Percentiles rank a stretch among this genome's conserved stretches.
Conservation (phyloP, 192 early-diverging fungal species). For the Thamnidium elegans region DNA sequence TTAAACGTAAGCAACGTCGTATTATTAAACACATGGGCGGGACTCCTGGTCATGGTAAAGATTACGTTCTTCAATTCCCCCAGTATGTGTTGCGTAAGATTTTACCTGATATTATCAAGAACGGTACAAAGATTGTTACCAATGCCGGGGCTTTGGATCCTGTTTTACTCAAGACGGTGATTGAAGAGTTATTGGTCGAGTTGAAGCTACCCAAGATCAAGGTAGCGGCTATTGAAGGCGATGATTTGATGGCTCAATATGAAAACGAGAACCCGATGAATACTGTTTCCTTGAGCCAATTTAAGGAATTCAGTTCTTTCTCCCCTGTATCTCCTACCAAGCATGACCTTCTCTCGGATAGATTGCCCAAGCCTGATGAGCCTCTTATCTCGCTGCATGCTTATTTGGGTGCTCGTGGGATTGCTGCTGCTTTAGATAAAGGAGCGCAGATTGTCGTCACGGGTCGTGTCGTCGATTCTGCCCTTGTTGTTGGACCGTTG, state of each 20-base stretch:
- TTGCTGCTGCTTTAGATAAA: slow-evolving; percentile 52
- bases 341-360: slow-evolving; percentile 38
- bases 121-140: slow-evolving; percentile 58
- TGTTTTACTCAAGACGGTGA: slow-evolving; percentile 52
- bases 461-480: slow-evolving; percentile 65
- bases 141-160: slow-evolving; percentile 66
- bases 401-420: slow-evolving; percentile 54
- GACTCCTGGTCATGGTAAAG: not conserved
- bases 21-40: not conserved
- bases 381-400: slow-evolving; percentile 57
- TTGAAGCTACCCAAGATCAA: slow-evolving; percentile 44
- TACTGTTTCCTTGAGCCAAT: slow-evolving; percentile 13
- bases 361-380: slow-evolving; percentile 45
- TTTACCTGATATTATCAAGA: slow-evolving; percentile 46
- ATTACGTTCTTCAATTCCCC: slow-evolving; percentile 48
- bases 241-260: slow-evolving; percentile 40
- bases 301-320: slow-evolving; percentile 8
- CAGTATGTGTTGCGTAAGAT: slow-evolving; percentile 49
- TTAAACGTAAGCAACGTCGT: slow-evolving; percentile 39
- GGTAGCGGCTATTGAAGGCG: slow-evolving; percentile 65
- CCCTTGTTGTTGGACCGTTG: slow-evolving; percentile 59
- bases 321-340: slow-evolving; percentile 13
- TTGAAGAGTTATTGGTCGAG: slow-evolving; percentile 42
- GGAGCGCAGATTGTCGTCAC: slow-evolving; percentile 66
- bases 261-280: not conserved